phyloP scores from a whole-genome alignment of 2,329 filamentous ascomycete genomes.

The Talaromyces sp. region DNA sequence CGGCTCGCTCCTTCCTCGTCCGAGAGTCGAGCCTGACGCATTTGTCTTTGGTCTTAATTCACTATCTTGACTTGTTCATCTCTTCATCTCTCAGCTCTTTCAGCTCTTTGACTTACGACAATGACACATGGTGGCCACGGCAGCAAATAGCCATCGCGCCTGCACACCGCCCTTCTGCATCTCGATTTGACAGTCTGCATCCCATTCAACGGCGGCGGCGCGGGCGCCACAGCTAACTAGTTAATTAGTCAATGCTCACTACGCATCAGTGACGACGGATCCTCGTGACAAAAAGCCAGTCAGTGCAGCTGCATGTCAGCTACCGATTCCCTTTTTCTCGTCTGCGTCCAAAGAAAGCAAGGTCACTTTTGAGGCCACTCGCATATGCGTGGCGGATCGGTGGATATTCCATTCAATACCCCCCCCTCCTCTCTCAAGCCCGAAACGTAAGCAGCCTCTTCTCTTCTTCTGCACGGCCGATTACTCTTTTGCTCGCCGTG shows the following conservation, averaged over 20 bases:
- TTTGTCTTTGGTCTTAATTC: no score
- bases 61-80: not conserved
- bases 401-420: not conserved
- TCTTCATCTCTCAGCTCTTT: not conserved
- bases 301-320: not conserved
- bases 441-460: not conserved
- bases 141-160: not conserved
- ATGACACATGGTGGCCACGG: not conserved
- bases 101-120: not conserved
- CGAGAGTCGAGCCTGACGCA: not conserved
- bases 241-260: not conserved
- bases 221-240: not conserved
- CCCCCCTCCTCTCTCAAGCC: not conserved
- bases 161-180: not conserved
- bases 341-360: no score
- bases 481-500: not conserved
- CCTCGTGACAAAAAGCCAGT: not conserved
- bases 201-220: not conserved
- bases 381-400: conserved; percentile 1
- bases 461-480: not conserved
- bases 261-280: not conserved
- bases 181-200: not conserved
- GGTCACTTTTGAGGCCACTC: not conserved
- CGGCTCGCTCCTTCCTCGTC: not conserved
- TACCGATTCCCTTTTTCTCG: not conserved